phyloP scores from a whole-genome alignment of 2,329 filamentous ascomycete genomes.

The Pyrenophora teres region DNA sequence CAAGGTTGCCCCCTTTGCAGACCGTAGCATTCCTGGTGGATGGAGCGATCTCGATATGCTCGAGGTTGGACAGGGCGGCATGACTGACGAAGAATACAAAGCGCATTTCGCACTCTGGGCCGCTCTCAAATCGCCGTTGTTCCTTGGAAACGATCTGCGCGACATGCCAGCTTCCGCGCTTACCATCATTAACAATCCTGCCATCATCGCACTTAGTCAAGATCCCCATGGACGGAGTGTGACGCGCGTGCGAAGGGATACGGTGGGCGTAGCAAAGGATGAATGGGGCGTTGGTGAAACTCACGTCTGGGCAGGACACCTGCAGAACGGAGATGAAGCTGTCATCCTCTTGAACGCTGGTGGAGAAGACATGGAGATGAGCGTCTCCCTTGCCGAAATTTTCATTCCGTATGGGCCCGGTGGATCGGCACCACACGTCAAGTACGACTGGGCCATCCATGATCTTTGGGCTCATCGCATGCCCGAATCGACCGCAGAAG shows the following conservation, averaged over 20 bases:
- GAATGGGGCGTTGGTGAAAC: conserved; percentile 32
- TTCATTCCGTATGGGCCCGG: conserved; percentile 31
- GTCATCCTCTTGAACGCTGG: conserved; percentile 31
- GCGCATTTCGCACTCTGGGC: conserved; percentile 50
- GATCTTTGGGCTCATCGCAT: conserved; percentile 34
- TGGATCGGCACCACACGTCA: conserved; percentile 29
- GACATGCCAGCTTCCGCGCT: conserved; percentile 48
- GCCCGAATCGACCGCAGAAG: conserved; percentile 18
- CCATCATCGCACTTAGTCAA: conserved; percentile 34
- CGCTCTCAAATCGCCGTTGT: conserved; percentile 49
- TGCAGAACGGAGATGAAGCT: conserved; percentile 28
- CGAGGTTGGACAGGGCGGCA: conserved; percentile 36
- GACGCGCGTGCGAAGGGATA: conserved; percentile 28
- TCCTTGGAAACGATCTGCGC: conserved; percentile 52
- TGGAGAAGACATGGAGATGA: conserved; percentile 26
- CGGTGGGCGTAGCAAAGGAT: conserved; percentile 23
- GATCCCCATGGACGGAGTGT: conserved; percentile 30
- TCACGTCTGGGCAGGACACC: conserved; percentile 30
- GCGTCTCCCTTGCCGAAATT: conserved; percentile 28
- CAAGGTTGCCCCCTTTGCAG: conserved; percentile 34
- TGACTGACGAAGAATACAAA: conserved; percentile 42
- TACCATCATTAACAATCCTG: conserved; percentile 47
- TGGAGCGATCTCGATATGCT: conserved; percentile 42
- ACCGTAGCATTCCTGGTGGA: conserved; percentile 35
- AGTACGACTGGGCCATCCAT: conserved; percentile 31